A percentile compares a stretch with the other conserved stretches of the same genome.
Evolutionary conservation across 2,329 filamentous ascomycete genomes (phyloP).

Genomic region (Pseudogymnoascus sp.): DNA sequence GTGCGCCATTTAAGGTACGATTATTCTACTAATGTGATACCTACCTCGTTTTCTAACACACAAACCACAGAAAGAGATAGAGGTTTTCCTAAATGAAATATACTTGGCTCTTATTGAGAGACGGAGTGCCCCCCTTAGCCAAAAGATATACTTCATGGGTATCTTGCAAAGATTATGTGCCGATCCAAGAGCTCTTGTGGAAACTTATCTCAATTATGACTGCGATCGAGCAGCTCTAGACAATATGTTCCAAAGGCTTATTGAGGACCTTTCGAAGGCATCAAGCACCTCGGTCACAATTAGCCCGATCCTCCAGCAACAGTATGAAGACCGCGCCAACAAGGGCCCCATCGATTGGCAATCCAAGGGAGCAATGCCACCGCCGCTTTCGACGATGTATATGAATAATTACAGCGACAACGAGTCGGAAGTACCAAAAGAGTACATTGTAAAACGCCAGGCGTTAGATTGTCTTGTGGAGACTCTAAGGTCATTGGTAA

Average conservation of each 20-base stretch:
- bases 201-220: constrained; percentile 96
- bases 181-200: constrained; percentile 82
- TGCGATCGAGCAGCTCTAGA: constrained; percentile 87
- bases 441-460: constrained; percentile 85
- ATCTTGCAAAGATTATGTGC: constrained; percentile 75
- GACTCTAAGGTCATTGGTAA: constrained; percentile 78
- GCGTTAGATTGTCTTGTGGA: constrained; percentile 84
- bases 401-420: constrained; percentile 41
- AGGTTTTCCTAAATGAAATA: constrained; percentile 96
- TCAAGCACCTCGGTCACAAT: constrained; percentile 71
- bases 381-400: constrained; percentile 56
- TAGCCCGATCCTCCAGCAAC: constrained; percentile 69
- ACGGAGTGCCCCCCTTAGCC: constrained; percentile 73
- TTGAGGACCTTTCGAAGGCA: constrained; percentile 86
- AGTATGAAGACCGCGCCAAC: constrained; percentile 67
- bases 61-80: constrained; percentile 70
- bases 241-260: constrained; percentile 92
- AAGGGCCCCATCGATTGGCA: constrained; percentile 69
- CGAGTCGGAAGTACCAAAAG: constrained; percentile 69
- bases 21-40: constrained; percentile 13
- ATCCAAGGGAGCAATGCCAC: constrained; percentile 72
- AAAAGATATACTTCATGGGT: constrained; percentile 86
- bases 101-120: constrained; percentile 88
- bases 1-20: constrained; percentile 79
- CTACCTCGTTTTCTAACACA: constrained; percentile 12